Base-by-base conservation (phyloP, 1,139 yeast genomes). In the Hanseniaspora uvarum region DNA sequence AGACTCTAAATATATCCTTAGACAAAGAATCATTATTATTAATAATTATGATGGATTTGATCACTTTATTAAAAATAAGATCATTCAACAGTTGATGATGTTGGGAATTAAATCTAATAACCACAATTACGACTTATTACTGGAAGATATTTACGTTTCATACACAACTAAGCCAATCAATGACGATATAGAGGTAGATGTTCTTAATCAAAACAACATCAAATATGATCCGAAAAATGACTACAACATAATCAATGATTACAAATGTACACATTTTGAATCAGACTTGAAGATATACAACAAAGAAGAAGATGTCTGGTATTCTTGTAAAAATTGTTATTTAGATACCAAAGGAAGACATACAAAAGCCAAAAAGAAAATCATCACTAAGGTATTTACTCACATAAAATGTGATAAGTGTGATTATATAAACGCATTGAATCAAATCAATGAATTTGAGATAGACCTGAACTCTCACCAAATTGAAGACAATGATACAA, bases 11-110 rank as follows among this genome's bases (percentile, higher is more conserved):
- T 21, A 36, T 11, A 14, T 55, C n/a, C 55, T 61, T 24, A 56
- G 63, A 41, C 45, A 54, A 28, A 56, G 63, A 18, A 60, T 61
- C 23, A 55, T 53, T 31, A 56, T 57, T 28, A 60, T 60, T 24
- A 56, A 57, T 19, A 54, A 55, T 21, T 53, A 58, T 30, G 55
- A 53, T 7, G 39, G 41, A 5, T 31, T 59, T 7, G 54, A 56
- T 26, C 47, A 59, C 5, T 55, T 53, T 19, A 51, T 48, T 37
- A 59, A 57, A 53, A 60, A 62, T 3, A 34, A 55, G 31, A 54
- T 80, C 58, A 83, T 86, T 34, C 94, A 89, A 47, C 72, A 78
- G 58, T 69, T 86, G 52, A 86, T 86, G 94, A 83, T 86, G 74
- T 4, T 28, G 11, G 37, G 41, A 18, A 21, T n/a, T 12, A 38